Conservation (phyloP, 2,329 filamentous ascomycete genomes). For the Fusarium bulbicola region DNA sequence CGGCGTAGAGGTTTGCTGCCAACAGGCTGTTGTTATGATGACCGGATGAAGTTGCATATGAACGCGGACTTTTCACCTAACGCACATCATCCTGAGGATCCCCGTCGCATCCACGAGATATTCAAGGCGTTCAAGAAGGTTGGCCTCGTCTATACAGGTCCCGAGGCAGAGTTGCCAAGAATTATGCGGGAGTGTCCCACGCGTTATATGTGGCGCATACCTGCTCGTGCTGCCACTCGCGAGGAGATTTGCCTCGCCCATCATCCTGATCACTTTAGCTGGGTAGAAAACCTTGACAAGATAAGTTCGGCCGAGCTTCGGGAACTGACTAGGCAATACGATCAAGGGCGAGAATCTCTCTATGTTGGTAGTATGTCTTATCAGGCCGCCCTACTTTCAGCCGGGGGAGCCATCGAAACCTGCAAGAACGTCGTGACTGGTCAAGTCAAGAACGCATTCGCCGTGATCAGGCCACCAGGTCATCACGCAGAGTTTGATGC, state of each 20-base stretch:
- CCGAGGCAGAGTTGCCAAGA: conserved; percentile 61
- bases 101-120: conserved; percentile 89
- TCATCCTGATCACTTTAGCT: conserved; percentile 77
- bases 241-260: conserved; percentile 87
- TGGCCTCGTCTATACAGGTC: conserved; percentile 75
- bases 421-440: conserved; percentile 89
- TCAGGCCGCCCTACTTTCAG: conserved; percentile 82
- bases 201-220: conserved; percentile 78
- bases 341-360: conserved; percentile 76
- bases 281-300: conserved; percentile 70
- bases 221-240: conserved; percentile 77
- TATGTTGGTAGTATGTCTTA: conserved; percentile 87
- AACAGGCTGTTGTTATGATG: conserved; percentile 88
- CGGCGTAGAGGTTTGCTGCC: conserved; percentile 63
- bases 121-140: conserved; percentile 87
- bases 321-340: conserved; percentile 67
- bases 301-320: conserved; percentile 73
- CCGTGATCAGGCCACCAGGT: conserved; percentile 92
- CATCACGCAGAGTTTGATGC: conserved; percentile 91
- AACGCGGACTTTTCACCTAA: conserved; percentile 79
- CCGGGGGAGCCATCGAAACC: conserved; percentile 94
- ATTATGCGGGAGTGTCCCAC: conserved; percentile 64
- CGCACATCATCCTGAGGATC: conserved; percentile 93
- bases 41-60: conserved; percentile 94
- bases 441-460: conserved; percentile 91